Percentiles rank a stretch among this genome's conserved stretches.
Conservation (phyloP, 2,329 filamentous ascomycete species). For the Fusarium decemcellulare region DNA sequence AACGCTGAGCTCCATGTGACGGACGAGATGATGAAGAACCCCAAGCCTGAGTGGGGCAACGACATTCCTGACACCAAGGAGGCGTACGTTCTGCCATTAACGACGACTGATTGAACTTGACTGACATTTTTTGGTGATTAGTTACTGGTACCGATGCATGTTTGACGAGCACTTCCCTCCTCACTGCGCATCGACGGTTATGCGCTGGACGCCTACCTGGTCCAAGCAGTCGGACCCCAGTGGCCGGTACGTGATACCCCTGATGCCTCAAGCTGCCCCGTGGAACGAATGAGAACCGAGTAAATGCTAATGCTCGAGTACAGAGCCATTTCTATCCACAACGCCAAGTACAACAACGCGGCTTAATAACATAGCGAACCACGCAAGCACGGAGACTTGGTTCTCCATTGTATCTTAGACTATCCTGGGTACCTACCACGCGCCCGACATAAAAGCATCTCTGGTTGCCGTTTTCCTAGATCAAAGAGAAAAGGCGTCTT, state of each 20-base stretch:
- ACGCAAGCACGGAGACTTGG: slow-evolving; percentile 30
- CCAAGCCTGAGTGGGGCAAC: slow-evolving; percentile 93
- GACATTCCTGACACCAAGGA: slow-evolving; percentile 98
- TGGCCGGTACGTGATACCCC: slow-evolving; percentile 74
- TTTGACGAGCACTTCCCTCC: slow-evolving; percentile 99
- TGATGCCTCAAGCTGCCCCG: background rate
- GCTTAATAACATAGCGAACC: slow-evolving; percentile 50
- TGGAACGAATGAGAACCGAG: background rate
- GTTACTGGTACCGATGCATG: slow-evolving; percentile 98
- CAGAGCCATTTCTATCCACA: slow-evolving; percentile 83
- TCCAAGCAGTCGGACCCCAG: slow-evolving; percentile 96
- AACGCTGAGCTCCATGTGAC: slow-evolving; percentile 90
- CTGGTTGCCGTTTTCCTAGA: slow-evolving; percentile 68
- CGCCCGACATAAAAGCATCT: slow-evolving; percentile 40
- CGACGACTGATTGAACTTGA: slow-evolving; percentile 1
- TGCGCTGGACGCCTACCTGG: slow-evolving; percentile 98
- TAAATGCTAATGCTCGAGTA: slow-evolving; percentile 34
- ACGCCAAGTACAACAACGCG: slow-evolving; percentile 77
- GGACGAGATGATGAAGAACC: slow-evolving; percentile 99
- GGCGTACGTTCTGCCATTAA: slow-evolving; percentile 69
- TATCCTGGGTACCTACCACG: slow-evolving; percentile 32
- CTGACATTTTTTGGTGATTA: slow-evolving; percentile 52
- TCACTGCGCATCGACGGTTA: slow-evolving; percentile 91
- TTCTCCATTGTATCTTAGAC: slow-evolving; percentile 43
- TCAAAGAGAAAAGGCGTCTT: slow-evolving; percentile 45